These are phyloP conservation scores for Collybia nuda DNA, from an alignment of 768 basidiomycete genomes.

Conservation along the genomic window DNA sequence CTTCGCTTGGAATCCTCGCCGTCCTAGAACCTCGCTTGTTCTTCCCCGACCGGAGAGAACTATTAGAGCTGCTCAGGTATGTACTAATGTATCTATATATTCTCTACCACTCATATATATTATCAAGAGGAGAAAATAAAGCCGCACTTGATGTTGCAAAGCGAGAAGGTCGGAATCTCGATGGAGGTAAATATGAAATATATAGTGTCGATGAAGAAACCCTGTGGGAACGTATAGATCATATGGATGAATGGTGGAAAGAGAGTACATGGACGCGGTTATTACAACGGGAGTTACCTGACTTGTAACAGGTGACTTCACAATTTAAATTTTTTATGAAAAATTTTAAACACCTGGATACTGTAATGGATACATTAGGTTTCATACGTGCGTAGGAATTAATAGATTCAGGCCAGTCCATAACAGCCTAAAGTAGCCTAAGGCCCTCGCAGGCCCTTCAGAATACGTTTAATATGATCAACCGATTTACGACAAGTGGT, in stretches of 20 bases:
- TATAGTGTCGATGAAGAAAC: slow-evolving; percentile 86
- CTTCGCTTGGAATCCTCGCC: slow-evolving; percentile 77
- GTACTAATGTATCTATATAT: slow-evolving; percentile 19
- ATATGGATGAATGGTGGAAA: slow-evolving; percentile 91
- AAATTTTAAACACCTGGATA: no score
- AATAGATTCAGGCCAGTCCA: no score
- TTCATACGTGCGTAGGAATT: no score
- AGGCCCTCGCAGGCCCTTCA: no score
- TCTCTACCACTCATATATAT: background rate
- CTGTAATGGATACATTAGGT: no score
- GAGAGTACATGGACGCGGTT: slow-evolving; percentile 87
- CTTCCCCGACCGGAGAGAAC: slow-evolving; percentile 80
- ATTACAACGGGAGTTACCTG: slow-evolving; percentile 84
- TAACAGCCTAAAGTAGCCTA: no score
- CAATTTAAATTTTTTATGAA: no score
- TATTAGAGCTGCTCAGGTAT: slow-evolving; percentile 77
- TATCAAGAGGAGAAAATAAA: slow-evolving; percentile 71
- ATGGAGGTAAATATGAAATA: slow-evolving; percentile 81
- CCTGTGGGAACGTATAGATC: slow-evolving; percentile 79
- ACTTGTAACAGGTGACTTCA: slow-evolving; percentile 33
- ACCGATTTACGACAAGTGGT: no score
- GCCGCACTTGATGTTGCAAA: slow-evolving; percentile 82
- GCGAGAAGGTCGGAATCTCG: slow-evolving; percentile 59
- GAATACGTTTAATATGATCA: no score
- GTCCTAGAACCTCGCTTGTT: slow-evolving; percentile 85